A percentile compares a stretch with the other conserved stretches of the same genome.
Conservation (phyloP, 129 eudicot genomes). For the Tagetes erecta region DNA sequence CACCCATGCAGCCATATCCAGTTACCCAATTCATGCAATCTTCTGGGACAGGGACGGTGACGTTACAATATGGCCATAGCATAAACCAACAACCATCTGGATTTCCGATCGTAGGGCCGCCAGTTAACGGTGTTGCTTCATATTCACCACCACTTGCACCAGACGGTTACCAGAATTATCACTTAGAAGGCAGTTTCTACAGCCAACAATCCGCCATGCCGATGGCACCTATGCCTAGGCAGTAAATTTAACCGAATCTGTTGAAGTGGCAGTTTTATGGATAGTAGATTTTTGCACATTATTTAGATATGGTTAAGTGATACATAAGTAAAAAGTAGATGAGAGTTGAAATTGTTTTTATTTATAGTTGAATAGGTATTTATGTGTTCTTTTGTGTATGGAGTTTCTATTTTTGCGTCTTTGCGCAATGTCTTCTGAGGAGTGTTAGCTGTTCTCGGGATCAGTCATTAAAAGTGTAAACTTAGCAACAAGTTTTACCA, state of each 20-base stretch:
- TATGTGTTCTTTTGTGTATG: constrained; percentile 19
- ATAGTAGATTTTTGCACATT: constrained; percentile 34
- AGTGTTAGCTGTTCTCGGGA: neutral
- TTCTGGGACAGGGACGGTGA: constrained; percentile 52
- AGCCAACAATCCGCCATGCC: constrained; percentile 61
- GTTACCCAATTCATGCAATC: constrained; percentile 52
- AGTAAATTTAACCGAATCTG: constrained; percentile 35
- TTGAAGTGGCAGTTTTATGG: constrained; percentile 19
- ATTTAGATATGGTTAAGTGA: constrained; percentile 33
- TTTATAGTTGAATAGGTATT: constrained; percentile 27
- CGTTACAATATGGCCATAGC: constrained; percentile 51
- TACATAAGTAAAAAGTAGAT: constrained; percentile 28
- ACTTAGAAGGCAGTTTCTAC: constrained; percentile 72
- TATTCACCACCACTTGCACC: constrained; percentile 44
- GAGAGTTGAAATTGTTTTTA: constrained; percentile 17
- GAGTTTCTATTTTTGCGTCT: constrained; percentile 18
- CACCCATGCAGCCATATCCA: constrained; percentile 70
- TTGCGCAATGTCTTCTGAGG: neutral
- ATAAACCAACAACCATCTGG: constrained; percentile 53
- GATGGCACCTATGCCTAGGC: constrained; percentile 70
- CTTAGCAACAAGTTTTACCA: no score
- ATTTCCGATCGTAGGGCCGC: constrained; percentile 44
- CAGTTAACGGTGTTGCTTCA: constrained; percentile 41
- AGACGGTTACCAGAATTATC: constrained; percentile 60
- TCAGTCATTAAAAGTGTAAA: no score